Base-by-base conservation (phyloP, 2,329 filamentous ascomycete genomes). In the Grosmannia clavigera region DNA sequence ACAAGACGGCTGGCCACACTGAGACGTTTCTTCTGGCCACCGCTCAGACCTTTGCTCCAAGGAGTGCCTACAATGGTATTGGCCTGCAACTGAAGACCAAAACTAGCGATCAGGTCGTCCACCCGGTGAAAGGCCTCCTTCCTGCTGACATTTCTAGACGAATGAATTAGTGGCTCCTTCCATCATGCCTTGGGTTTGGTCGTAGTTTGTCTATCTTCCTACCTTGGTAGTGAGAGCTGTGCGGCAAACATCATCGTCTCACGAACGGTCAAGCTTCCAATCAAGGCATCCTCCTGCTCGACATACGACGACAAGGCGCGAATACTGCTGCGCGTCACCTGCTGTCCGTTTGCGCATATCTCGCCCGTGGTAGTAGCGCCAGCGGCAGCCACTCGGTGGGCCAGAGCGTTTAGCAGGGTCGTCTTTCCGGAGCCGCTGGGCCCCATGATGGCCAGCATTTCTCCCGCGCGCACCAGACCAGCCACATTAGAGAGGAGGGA, bases 231-330 rank as follows among this genome's bases (percentile, higher is more conserved):
- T 66, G 62, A 84, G 73, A 95, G 79, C 33, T 86, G 81, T 0
- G 89, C 87, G 0, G 88, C 86, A 70, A 95, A 95, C 63, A 84
- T 75, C 62, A 95, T 73, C 0, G 90, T 95, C 74, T 95, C 90
- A 33, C 81, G 78, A 10, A 92, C 88, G 0, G 90, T 95, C 64
- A 95, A 75, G 0, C 86, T 86, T 5, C 90, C 90, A 57, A 92
- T 87, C 14, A 95, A 77, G 1, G 88, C 86, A 75, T 95, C 90
- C 65, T 95, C 89, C 70, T 95, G 90, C 74, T 95, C 90, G 27
- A 95, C 90, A 68, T 91, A 95, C 55, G 83, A 83, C 59, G 82
- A 86, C 57, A 92, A 77, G 55, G 81, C 77, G 22, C 83, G 81
- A 65, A 92, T 86, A 0, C 75, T 74, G 9, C 75, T 70, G 9